phyloP scores from a whole-genome alignment of 208 protist genomes.

The Strigomonas galati region DNA sequence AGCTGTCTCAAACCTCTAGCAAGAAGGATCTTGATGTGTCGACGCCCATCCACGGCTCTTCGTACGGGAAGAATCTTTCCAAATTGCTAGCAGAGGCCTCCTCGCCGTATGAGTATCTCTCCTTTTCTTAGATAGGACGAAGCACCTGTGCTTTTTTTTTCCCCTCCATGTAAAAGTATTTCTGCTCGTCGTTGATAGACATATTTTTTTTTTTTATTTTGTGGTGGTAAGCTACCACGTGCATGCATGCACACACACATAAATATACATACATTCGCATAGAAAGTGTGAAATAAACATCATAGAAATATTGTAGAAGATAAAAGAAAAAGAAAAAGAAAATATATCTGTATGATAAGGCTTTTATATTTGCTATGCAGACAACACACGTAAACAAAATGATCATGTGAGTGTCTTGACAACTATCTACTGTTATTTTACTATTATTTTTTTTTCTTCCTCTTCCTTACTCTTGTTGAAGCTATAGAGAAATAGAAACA shows the following conservation, averaged over 20 bases:
- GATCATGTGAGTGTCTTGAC: too few species aligned
- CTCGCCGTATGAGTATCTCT: conserved; percentile 13
- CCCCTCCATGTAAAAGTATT: too few species aligned
- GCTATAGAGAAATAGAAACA: not conserved
- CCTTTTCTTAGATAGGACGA: not conserved
- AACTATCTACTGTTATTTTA: not conserved
- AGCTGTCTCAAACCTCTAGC: not conserved
- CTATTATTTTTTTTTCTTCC: not conserved
- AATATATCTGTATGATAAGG: not conserved
- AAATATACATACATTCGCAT: not conserved
- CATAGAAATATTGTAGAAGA: conserved; percentile 6
- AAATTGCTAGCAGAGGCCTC: conserved; percentile 18
- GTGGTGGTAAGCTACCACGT: not conserved
- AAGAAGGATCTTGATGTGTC: not conserved
- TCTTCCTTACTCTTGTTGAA: not conserved
- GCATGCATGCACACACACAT: not conserved
- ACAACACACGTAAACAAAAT: conserved; percentile 1
- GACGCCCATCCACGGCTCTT: not conserved
- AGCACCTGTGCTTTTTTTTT: too few species aligned
- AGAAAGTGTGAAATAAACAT: conserved; percentile 1
- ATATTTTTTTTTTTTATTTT: too few species aligned
- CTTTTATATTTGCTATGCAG: not conserved
- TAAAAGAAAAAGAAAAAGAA: conserved; percentile 3
- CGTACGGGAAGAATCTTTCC: conserved; percentile 19
- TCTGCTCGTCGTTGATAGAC: too few species aligned